Conservation (phyloP, 2,329 filamentous ascomycete genomes). For the Fusarium sp. region DNA sequence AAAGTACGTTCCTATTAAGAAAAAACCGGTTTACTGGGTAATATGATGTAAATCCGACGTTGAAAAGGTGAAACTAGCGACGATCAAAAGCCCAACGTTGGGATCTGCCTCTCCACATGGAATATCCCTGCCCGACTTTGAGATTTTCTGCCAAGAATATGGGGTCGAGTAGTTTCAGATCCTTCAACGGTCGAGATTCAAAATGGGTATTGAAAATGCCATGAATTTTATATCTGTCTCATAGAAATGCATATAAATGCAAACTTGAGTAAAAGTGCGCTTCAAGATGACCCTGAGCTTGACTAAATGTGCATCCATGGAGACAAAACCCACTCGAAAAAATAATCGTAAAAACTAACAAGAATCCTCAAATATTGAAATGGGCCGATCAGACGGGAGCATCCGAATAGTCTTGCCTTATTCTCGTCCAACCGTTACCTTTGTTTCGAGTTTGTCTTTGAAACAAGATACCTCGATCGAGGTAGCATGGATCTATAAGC, state of each 20-base stretch:
- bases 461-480: neutral
- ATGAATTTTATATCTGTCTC: neutral
- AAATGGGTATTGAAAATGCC: neutral
- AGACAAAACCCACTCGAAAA: neutral
- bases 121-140: conserved; percentile 18
- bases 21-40: neutral
- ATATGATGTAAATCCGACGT: neutral
- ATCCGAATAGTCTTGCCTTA: neutral
- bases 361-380: neutral
- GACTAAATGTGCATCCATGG: neutral
- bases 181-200: neutral
- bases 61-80: conserved; percentile 1
- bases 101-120: neutral
- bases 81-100: conserved; percentile 10
- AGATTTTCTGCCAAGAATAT: conserved; percentile 6
- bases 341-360: neutral
- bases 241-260: neutral
- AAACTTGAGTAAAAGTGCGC: neutral
- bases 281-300: neutral
- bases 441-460: neutral
- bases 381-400: neutral
- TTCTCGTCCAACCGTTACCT: neutral
- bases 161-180: neutral
- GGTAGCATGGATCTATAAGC: neutral
- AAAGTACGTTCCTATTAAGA: neutral